Evolutionary conservation across 1,284 basidiomycete species (phyloP), one percentile per base, ranked within the genome.

Genomic region (Ustanciosporium gigantosporum): DNA sequence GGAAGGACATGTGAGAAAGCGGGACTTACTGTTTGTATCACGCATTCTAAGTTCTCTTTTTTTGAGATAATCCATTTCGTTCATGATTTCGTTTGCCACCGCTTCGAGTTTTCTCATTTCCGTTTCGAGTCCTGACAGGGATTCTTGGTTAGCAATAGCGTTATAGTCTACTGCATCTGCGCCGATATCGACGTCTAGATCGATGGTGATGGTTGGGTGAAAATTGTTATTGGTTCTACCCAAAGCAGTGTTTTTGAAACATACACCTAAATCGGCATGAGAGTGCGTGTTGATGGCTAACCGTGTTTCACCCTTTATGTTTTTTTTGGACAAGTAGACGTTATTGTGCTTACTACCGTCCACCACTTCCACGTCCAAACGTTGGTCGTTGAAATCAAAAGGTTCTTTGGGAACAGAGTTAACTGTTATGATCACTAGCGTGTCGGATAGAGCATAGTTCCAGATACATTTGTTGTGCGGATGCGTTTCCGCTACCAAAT

Each of bases 131-230:
- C 89, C 89, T 2, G 91, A 96, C 0, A 98, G 83, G 0, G 90
- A 93, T 79, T 98, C 94, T 79, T 96, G 93, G 81, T 96, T 97
- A 5, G 95, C 94, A 77, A 98, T 98, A 17, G 94, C 94, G 74
- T 97, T 97, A 84, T 98, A 98, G 80, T 98, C 95, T 31, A 97
- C 88, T 0, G 95, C 95, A 73, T 98, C 94, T 16, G 94, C 93
- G 36, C 94, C 94, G 79, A 98, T 94, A 76, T 98, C 95, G 32
- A 97, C 86, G 76, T 98, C 94, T 45, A 98, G 81, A 81, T 98
- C 94, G 61, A 98, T 36, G 4, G 46, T 59, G 4, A 59, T 41
- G 6, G 22, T 35, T 2, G 56, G 48, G 0, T n/a, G 17, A 13
- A 16, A 23, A 24, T n/a, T 9, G 17, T 20, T 20, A 35, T 17